These are phyloP conservation scores for Adansonia madagascariensis DNA, from an alignment of 441 rosid species.

Conservation along the genomic window DNA sequence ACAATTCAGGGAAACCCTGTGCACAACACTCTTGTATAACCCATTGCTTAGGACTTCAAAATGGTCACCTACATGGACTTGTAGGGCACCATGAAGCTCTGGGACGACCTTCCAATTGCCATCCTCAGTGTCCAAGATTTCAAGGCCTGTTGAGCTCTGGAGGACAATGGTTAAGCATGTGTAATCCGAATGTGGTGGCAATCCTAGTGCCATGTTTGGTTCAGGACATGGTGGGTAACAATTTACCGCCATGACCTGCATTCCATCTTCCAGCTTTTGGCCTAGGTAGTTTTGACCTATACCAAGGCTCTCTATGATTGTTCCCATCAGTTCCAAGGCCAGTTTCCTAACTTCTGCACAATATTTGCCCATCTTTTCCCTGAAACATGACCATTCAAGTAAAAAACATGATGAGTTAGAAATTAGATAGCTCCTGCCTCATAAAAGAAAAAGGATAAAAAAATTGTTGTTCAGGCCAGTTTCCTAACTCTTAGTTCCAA, in stretches of 20 bases:
- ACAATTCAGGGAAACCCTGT: not conserved
- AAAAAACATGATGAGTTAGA: not conserved
- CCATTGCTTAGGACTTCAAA: constrained; percentile 77
- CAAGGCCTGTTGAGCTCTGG: constrained; percentile 59
- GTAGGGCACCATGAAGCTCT: constrained; percentile 50
- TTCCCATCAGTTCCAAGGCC: constrained; percentile 49
- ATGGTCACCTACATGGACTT: constrained; percentile 71
- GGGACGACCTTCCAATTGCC: constrained; percentile 55
- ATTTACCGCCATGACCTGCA: constrained; percentile 63
- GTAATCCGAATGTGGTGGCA: constrained; percentile 75
- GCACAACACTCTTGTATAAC: not conserved
- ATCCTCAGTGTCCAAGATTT: constrained; percentile 46
- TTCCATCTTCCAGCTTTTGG: constrained; percentile 50
- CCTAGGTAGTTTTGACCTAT: constrained; percentile 46
- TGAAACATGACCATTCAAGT: constrained; percentile 23
- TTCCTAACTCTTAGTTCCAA: too few species aligned
- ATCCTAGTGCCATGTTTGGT: constrained; percentile 48
- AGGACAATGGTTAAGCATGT: constrained; percentile 59
- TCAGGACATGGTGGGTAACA: constrained; percentile 67
- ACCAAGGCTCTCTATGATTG: constrained; percentile 59
- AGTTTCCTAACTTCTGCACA: constrained; percentile 45
- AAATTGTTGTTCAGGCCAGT: too few species aligned
- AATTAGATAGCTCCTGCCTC: not conserved
- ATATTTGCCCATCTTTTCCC: constrained; percentile 64
- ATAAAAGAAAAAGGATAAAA: too few species aligned